Percentiles rank a stretch among this genome's conserved stretches.
Conservation (phyloP, 257 asterid genomes). For the Nicotiana noctiflora region DNA sequence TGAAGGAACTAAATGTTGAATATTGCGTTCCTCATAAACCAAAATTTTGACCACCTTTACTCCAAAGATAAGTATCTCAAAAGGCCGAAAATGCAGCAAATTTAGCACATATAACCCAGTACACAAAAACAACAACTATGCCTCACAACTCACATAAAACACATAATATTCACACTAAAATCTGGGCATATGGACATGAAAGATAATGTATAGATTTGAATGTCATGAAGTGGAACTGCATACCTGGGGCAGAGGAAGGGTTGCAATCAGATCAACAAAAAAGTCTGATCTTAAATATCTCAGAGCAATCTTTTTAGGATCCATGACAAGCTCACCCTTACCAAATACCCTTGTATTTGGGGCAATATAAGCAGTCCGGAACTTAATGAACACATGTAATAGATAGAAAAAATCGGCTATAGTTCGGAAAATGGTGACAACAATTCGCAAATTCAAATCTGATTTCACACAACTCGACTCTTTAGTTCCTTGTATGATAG, state of each 20-base stretch:
- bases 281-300: slow-evolving; percentile 74
- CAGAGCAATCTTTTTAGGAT: slow-evolving; percentile 68
- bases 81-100: no score
- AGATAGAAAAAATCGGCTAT: slow-evolving; percentile 83
- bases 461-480: slow-evolving; percentile 67
- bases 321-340: slow-evolving; percentile 98
- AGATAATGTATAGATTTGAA: neutral
- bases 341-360: slow-evolving; percentile 95
- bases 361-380: slow-evolving; percentile 87
- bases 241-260: slow-evolving; percentile 96
- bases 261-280: slow-evolving; percentile 78
- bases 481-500: slow-evolving; percentile 52
- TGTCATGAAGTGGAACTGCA: neutral
- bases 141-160: no score
- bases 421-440: slow-evolving; percentile 73
- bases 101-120: no score
- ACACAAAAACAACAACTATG: no score
- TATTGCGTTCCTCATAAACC: no score
- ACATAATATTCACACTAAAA: neutral
- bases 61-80: no score
- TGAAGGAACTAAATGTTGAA: no score
- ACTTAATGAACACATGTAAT: slow-evolving; percentile 72
- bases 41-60: no score
- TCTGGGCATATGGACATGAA: neutral
- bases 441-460: slow-evolving; percentile 64